Evolutionary conservation across 257 asterid genomes (phyloP), one percentile per base, ranked within the genome.

Genomic region (Penstemon davidsonii): DNA sequence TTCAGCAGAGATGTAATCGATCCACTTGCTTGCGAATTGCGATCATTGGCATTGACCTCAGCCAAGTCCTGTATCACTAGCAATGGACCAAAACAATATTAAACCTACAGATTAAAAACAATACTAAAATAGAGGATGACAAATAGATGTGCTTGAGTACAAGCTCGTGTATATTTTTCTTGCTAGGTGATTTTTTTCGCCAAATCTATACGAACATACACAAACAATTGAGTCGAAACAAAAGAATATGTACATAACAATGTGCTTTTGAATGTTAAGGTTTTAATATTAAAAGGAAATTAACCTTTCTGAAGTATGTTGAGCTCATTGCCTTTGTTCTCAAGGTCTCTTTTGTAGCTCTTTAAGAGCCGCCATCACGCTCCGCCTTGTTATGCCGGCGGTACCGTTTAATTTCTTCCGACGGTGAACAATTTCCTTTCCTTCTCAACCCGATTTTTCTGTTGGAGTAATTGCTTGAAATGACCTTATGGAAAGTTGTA

Each of bases 61-160:
- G 95, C 97, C 83, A 91, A 74, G 74, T 88, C 97, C 93, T 91
- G 95, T 62, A 87, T 91, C 79, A 91, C 97, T 70, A 88, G 84
- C 83, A 91, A 91, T 7, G 96, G 96, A 46, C 97, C 97, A 25
- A 88, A 25, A 25, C 1, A 25, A 25, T 1, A 41, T 12, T 39
- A n/a, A 10, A 68, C 64, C 33, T 42, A 72, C 13, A 39, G 55
- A 64, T 5, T 43, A 36, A 58, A 51, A 42, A 12, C 55, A 33
- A 39, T 25, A 25, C 33, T 12, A 54, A 73, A 37, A 49, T 5
- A 66, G 18, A 65, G 25, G 19, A 61, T 39, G 5, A 64, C 33
- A 54, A 7, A 15, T 62, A 33, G 50, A 54, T 36, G 69, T 82
- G 96, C 84, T 91, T 89, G 42, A 91, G 95, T 47, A 91, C 98